These are phyloP conservation scores for Brassica carinata DNA, from an alignment of 345 rosid genomes.

Conservation along the genomic window DNA sequence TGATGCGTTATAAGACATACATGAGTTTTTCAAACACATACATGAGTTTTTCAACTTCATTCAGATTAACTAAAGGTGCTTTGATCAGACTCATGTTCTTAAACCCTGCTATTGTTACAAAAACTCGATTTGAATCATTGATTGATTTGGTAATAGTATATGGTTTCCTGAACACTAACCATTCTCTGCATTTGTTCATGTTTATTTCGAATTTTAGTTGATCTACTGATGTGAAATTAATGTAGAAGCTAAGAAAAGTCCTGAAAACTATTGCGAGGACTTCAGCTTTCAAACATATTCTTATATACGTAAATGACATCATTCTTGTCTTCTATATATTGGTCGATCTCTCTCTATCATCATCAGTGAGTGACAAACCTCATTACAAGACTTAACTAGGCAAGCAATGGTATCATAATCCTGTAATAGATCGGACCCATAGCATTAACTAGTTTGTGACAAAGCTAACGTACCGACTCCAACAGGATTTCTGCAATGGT, in stretches of 20 bases:
- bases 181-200: not conserved
- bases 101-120: no score
- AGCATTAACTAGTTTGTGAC: not conserved
- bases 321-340: not conserved
- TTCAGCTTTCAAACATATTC: conserved; percentile 10
- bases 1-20: no score
- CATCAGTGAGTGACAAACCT: not conserved
- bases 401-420: not conserved
- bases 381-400: not conserved
- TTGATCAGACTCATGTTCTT: no score
- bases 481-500: not conserved
- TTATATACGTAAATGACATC: not conserved
- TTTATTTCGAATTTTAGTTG: conserved; percentile 19
- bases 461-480: not conserved
- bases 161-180: not conserved
- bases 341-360: not conserved
- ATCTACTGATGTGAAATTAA: not conserved
- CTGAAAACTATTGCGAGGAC: conserved; percentile 18
- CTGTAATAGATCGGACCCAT: not conserved
- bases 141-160: not conserved
- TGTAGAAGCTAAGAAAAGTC: conserved; percentile 11
- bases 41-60: no score
- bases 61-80: no score
- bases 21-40: no score
- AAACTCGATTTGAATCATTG: no score